Percentiles rank a stretch among this genome's conserved stretches.
phyloP scores from a whole-genome alignment of 2,329 filamentous ascomycete species.

The Macrophomina phaseolina region DNA sequence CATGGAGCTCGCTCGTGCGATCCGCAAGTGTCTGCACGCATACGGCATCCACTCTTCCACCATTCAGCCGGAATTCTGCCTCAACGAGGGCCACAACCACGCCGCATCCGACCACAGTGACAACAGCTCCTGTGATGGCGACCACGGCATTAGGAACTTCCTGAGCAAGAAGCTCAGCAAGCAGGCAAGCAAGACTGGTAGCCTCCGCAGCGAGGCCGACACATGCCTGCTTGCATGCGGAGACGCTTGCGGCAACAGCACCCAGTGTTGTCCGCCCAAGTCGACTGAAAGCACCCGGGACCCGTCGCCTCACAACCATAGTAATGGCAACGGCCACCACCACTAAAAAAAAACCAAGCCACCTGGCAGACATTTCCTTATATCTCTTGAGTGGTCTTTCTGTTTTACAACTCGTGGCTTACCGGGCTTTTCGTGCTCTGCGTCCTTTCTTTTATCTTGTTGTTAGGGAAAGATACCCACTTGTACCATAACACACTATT shows the following conservation, averaged over 20 bases:
- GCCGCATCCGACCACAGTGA: slow-evolving; percentile 38
- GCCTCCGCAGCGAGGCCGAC: slow-evolving; percentile 42
- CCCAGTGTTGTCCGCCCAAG: slow-evolving; percentile 49
- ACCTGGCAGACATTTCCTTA: background rate
- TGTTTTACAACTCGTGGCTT: background rate
- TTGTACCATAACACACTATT: background rate
- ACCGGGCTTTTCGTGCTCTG: background rate
- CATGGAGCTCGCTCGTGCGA: slow-evolving; percentile 85
- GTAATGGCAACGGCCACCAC: slow-evolving; percentile 9
- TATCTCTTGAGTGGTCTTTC: background rate
- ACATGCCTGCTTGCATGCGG: slow-evolving; percentile 52
- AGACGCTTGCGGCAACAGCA: slow-evolving; percentile 49
- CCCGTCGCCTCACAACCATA: slow-evolving; percentile 12
- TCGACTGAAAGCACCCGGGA: slow-evolving; percentile 18
- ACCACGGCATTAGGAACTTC: background rate
- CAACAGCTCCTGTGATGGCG: slow-evolving; percentile 30
- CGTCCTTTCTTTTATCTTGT: slow-evolving; percentile 4
- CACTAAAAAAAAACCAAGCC: background rate
- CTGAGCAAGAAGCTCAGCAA: slow-evolving; percentile 27
- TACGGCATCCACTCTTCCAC: slow-evolving; percentile 97
- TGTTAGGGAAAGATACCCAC: slow-evolving; percentile 17
- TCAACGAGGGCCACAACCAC: slow-evolving; percentile 52
- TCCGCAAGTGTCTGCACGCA: slow-evolving; percentile 86
- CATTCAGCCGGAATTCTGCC: slow-evolving; percentile 86
- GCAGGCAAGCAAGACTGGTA: slow-evolving; percentile 41